Evolutionary conservation across 2,329 filamentous ascomycete species (phyloP), one percentile per base, ranked within the genome.

Genomic region (Coniochaeta prunicola): DNA sequence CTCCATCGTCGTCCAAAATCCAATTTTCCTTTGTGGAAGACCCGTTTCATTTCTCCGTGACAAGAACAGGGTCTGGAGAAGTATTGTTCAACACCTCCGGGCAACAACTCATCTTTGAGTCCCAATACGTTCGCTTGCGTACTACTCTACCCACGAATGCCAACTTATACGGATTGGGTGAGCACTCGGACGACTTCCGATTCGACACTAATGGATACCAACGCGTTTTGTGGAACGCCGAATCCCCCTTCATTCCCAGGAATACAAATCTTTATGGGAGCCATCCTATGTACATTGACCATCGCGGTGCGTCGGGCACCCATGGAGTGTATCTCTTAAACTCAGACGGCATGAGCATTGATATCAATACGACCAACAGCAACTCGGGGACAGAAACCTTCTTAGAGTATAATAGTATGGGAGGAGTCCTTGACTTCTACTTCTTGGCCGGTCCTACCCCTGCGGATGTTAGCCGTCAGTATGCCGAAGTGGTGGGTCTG

Each of bases 391-490:
- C 79, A 5, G 77, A 81, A 15, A 85, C 92, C 66, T 91, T 87
- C 59, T 79, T 94, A 2, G 88, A 92, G 70, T 93, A 92, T 74
- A 90, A 92, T 68, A 83, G 83, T 2, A 77, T 92, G 0, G 90
- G 90, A 3, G 90, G 90, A 10, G 80, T 92, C 15, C 68, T 93
- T 1, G 90, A 92, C 70, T 81, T 88, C 57, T 88, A 87, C 66
- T 87, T 88, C 66, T 65, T 87, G 9, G 77, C 82, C 13, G 85
- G 85, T 0, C 80, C 83, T 0, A 77, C 74, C 0, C 82, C 85
- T 0, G 73, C 79, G n/a, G 78, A 83, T 7, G 82, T 86, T 0
- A 76, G 81, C 30, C 73, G 76, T 64, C 83, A 87, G 65, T 87
- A 87, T 61, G 74, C 82, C 0, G 76, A 82, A 58, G 70, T 86